Base-by-base conservation (phyloP, 1,284 basidiomycete genomes). In the Malassezia arunalokei region DNA sequence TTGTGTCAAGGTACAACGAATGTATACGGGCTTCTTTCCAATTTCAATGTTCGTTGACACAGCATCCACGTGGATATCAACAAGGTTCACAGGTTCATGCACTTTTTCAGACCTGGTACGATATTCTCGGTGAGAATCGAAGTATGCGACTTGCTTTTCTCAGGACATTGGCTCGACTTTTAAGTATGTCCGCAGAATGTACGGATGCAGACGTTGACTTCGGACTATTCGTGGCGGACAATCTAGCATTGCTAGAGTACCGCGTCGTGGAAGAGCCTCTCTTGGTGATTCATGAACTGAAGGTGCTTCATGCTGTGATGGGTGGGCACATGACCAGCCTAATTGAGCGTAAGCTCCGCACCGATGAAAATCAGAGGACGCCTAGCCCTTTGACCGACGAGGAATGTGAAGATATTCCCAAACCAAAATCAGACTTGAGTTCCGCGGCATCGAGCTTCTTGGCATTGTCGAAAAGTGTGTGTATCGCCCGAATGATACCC, bases 261-360 rank as follows among this genome's bases (percentile, higher is more conserved):
- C 94, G 90, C 76, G 85, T 86, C 0, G 83, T 85, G 66, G 94
- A 99, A 71, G 94, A 98, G 76, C 82, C 85, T 3, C 77, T 96
- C 52, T 81, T 83, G 0, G 82, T 96, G 15, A 80, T 95, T 64
- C 84, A 84, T 59, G 80, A 81, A 48, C 79, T 95, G 43, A 90
- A 86, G 4, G 78, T 79, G 9, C 79, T 87, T 8, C 76, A 96
- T 35, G 90, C 89, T 0, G 86, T 85, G 0, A 81, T 83, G 3
- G 90, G 89, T 20, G 82, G 84, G 76, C 87, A 90, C 62, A 75
- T 92, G 9, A 20, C 41, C 3, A 44, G 40, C 11, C 8, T 24
- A 1, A 41, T 40, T 3, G 20, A 20, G 14, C 47, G 53, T 3
- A 15, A 29, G 7, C 59, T 75, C 6, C 66, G 73, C 40, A 48